Evolutionary conservation across 2,329 filamentous ascomycete species (phyloP).

Genomic region (Claviceps purpurea): DNA sequence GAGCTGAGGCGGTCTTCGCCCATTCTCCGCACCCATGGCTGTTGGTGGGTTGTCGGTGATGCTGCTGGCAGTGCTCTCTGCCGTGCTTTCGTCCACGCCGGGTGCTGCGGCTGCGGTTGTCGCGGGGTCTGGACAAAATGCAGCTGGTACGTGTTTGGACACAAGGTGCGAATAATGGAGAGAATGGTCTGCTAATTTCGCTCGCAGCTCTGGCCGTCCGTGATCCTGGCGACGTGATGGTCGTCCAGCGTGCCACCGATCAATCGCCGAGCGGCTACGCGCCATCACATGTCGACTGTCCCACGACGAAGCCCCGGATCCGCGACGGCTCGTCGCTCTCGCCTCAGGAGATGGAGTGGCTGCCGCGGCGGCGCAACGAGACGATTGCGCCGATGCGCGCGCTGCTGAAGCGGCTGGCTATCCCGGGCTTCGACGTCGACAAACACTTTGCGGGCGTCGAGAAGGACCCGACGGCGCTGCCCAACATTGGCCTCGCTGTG

Average conservation of each 20-base stretch:
- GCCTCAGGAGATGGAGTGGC: slow-evolving; percentile 58
- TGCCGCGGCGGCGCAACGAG: slow-evolving; percentile 54
- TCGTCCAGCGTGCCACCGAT: slow-evolving; percentile 14
- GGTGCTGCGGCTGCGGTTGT: slow-evolving; percentile 1
- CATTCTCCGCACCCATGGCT: not conserved
- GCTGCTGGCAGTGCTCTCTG: slow-evolving; percentile 8
- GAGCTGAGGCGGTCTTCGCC: no score
- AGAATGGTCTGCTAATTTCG: not conserved
- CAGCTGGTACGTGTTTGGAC: slow-evolving; percentile 3
- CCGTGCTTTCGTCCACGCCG: not conserved
- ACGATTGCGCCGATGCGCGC: slow-evolving; percentile 64
- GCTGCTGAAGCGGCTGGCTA: slow-evolving; percentile 58
- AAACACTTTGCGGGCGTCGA: slow-evolving; percentile 45
- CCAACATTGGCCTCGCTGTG: slow-evolving; percentile 58
- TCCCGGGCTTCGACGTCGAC: slow-evolving; percentile 64
- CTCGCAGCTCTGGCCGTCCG: not conserved
- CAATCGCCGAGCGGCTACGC: slow-evolving; percentile 46
- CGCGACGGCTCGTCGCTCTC: slow-evolving; percentile 51
- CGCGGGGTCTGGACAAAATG: slow-evolving; percentile 1
- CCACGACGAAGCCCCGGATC: slow-evolving; percentile 53
- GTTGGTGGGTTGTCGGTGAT: slow-evolving; percentile 6
- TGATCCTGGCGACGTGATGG: slow-evolving; percentile 6
- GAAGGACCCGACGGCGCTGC: slow-evolving; percentile 22
- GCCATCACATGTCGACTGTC: slow-evolving; percentile 56
- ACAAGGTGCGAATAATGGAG: no score